Conservation (phyloP, 768 basidiomycete species). For the Neoboletus brunneissimus region DNA sequence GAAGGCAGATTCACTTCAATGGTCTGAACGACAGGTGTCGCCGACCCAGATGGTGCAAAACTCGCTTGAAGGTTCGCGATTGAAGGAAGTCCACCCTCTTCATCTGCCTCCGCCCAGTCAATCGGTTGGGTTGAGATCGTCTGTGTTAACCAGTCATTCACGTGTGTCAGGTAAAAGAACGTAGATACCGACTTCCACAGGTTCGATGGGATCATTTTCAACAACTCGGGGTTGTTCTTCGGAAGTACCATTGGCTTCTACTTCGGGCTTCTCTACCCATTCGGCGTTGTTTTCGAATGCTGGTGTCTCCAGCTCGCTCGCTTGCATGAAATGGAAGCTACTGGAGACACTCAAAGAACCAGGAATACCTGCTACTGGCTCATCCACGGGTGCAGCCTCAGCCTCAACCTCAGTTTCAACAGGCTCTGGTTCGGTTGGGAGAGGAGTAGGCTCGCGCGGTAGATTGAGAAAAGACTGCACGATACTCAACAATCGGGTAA, state of each 20-base stretch:
- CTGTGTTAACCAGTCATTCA: slow-evolving; percentile 12
- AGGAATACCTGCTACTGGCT: slow-evolving; percentile 43
- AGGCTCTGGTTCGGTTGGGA: slow-evolving; percentile 34
- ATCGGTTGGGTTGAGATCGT: slow-evolving; percentile 39
- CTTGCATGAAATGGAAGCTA: slow-evolving; percentile 79
- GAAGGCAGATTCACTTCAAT: slow-evolving; percentile 35
- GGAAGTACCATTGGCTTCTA: slow-evolving; percentile 14
- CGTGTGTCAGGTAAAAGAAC: background rate
- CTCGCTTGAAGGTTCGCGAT: slow-evolving; percentile 73
- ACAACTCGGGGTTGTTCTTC: slow-evolving; percentile 17
- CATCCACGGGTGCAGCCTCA: slow-evolving; percentile 16
- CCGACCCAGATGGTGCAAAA: slow-evolving; percentile 71
- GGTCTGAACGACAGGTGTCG: slow-evolving; percentile 48
- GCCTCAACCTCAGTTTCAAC: slow-evolving; percentile 34
- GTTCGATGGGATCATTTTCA: slow-evolving; percentile 11
- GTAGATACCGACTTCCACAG: slow-evolving; percentile 34
- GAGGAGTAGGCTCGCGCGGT: slow-evolving; percentile 32
- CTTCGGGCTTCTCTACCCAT: slow-evolving; percentile 53
- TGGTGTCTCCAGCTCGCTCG: slow-evolving; percentile 66
- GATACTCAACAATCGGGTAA: slow-evolving; percentile 59
- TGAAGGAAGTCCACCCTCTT: slow-evolving; percentile 75
- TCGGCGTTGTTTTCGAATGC: slow-evolving; percentile 52
- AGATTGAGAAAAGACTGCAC: slow-evolving; percentile 52
- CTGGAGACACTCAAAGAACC: slow-evolving; percentile 39
- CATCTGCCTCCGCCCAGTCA: slow-evolving; percentile 78